Evolutionary conservation across 805 yeast genomes (phyloP), one percentile per base, ranked within the genome.

Genomic region (Pichia phayaonensis): DNA sequence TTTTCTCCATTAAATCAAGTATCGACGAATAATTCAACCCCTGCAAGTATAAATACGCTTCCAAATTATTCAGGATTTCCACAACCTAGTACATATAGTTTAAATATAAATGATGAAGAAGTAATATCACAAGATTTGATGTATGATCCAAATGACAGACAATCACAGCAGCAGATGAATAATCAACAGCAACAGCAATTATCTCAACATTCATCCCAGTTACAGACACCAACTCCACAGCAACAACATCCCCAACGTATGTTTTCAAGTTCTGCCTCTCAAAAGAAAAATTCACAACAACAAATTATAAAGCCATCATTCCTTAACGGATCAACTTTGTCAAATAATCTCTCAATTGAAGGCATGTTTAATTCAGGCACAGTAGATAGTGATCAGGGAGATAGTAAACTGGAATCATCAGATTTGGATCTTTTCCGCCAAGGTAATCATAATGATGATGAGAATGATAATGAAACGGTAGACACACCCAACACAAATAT

Each of bases 381-480:
- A 16, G 52, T 50, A 26, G 56, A 53, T 22, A 50, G 54, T 31
- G 56, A 53, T 12, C 29, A 39, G 12, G 53, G 50, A 18, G 56
- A 47, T 2, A 21, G 39, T 8, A 47, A 47, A 15, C 13, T 47
- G 3, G 50, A 53, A 23, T 53, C 56, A 4, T 47, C 54, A 13
- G 56, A 48, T 16, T 48, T 53, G 21, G 56, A 53, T 43, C 40
- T 53, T 23, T 53, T 53, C 31, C 34, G 52, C 10, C 47, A 43
- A 43, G 43, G 21, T 16, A 21, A 46, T 27, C 24, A 43, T 21
- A 16, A 22, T 16, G 27, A 42, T 13, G 38, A 11, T 27, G 45
- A 15, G 5, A 21, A 22, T 22, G 31, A 41, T 24, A 22, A n/a
- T n/a, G 22, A 24, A 20, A 24, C 18, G 5, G 21, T 12, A 3